Conservation (phyloP, 2,329 filamentous ascomycete genomes). For the Xylariaceae sp. region DNA sequence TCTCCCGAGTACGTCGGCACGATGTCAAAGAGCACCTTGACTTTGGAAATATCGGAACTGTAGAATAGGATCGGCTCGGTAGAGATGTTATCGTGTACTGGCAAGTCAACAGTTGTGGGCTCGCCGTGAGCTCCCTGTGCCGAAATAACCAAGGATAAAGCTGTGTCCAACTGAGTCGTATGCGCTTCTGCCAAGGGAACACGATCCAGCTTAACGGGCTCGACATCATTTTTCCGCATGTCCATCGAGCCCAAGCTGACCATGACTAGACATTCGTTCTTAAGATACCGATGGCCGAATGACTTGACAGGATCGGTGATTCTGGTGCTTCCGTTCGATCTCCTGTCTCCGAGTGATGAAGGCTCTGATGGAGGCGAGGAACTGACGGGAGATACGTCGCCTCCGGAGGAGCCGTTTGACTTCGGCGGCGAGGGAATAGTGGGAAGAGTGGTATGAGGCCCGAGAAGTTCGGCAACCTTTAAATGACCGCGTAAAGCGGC, state of each 20-base stretch:
- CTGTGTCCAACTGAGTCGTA: conserved; percentile 88
- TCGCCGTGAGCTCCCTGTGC: conserved; percentile 82
- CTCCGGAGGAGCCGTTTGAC: conserved; percentile 27
- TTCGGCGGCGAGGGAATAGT: conserved; percentile 25
- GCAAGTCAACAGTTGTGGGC: conserved; percentile 82
- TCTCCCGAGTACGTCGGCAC: conserved; percentile 92
- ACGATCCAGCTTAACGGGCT: conserved; percentile 79
- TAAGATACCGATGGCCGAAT: conserved; percentile 93
- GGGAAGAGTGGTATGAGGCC: conserved; percentile 43
- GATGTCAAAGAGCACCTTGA: conserved; percentile 90
- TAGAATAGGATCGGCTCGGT: conserved; percentile 92
- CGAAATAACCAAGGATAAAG: conserved; percentile 83
- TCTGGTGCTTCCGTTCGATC: conserved; percentile 48
- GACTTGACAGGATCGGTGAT: conserved; percentile 79
- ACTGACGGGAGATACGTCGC: conserved; percentile 23
- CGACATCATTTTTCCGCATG: conserved; percentile 65
- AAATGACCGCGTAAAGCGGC: conserved; percentile 86
- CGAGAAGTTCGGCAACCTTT: conserved; percentile 66
- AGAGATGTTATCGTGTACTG: conserved; percentile 86
- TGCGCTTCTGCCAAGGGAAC: conserved; percentile 86
- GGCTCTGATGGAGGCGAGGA: conserved; percentile 43
- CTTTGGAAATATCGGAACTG: conserved; percentile 68
- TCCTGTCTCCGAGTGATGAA: conserved; percentile 58
- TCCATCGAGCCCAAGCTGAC: conserved; percentile 96
- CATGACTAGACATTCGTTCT: conserved; percentile 79